These are phyloP conservation scores for Cutaneotrichosporon dermatis DNA, from an alignment of 1,284 basidiomycete genomes.

Conservation along the genomic window DNA sequence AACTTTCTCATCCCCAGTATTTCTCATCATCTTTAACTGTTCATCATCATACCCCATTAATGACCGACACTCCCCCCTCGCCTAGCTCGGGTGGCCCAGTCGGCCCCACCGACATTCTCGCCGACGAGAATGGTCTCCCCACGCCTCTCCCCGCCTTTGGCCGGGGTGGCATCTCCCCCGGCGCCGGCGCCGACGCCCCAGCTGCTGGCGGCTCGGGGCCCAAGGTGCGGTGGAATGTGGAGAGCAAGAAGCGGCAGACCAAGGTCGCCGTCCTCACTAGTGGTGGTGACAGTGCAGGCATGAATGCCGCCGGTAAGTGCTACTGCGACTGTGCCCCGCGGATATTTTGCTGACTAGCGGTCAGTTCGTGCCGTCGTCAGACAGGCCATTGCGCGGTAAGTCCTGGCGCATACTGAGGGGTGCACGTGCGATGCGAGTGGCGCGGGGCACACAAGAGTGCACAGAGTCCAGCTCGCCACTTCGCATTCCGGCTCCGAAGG, in stretches of 20 bases:
- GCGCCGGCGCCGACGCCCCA: not conserved
- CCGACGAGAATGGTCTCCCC: not conserved
- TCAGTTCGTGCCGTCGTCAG: slow-evolving; percentile 81
- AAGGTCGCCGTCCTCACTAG: slow-evolving; percentile 88
- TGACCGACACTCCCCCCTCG: not conserved
- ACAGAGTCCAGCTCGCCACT: too few species aligned
- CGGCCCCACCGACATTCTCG: not conserved
- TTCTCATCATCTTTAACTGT: not conserved
- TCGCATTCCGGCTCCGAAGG: too few species aligned
- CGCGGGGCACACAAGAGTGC: not conserved
- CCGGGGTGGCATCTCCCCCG: not conserved
- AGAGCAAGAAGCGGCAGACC: slow-evolving; percentile 6
- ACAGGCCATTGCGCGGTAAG: slow-evolving; percentile 78
- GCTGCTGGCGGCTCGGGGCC: not conserved
- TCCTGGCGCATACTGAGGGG: slow-evolving; percentile 6
- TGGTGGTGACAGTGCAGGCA: slow-evolving; percentile 94
- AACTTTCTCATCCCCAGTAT: not conserved
- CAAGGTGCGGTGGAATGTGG: not conserved
- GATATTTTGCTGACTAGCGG: not conserved
- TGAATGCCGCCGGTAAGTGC: slow-evolving; percentile 71
- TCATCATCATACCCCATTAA: not conserved
- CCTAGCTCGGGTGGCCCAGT: not conserved
- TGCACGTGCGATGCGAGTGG: not conserved
- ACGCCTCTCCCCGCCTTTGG: not conserved
- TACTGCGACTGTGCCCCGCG: not conserved